Percentiles rank a stretch among this genome's conserved stretches.
phyloP scores from a whole-genome alignment of 163 green algal species.

The Scenedesmus sp. region DNA sequence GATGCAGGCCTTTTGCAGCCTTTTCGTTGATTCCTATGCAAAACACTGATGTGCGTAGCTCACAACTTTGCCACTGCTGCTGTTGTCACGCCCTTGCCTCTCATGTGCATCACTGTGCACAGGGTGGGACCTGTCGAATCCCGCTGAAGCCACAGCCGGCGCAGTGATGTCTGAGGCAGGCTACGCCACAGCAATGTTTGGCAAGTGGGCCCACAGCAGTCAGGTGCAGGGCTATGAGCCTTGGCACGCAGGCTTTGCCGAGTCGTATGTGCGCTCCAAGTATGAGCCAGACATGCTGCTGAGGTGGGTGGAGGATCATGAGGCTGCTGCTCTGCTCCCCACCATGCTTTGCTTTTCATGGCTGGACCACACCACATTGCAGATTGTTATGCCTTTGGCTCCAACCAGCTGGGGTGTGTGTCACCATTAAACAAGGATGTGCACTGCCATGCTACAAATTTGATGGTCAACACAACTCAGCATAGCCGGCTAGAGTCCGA shows the following conservation, averaged over 20 bases:
- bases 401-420: too few species aligned
- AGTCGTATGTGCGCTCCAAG: background rate
- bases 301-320: background rate
- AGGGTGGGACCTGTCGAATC: slow-evolving; percentile 38
- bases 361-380: background rate
- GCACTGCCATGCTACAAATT: too few species aligned
- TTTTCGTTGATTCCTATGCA: too few species aligned
- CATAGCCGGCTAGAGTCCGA: background rate
- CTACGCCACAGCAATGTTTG: slow-evolving; percentile 39
- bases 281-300: background rate
- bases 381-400: background rate
- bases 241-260: slow-evolving; percentile 15
- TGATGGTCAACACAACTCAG: too few species aligned
- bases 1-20: too few species aligned
- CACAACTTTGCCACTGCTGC: background rate
- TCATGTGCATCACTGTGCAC: background rate
- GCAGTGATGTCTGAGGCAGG: background rate
- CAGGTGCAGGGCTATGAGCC: slow-evolving; percentile 40
- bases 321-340: background rate
- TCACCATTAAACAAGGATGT: too few species aligned
- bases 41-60: too few species aligned
- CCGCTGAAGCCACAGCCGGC: slow-evolving; percentile 12
- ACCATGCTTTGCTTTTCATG: background rate
- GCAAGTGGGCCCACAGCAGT: slow-evolving; percentile 44
- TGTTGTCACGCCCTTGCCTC: background rate